Conservation (phyloP, 2,329 filamentous ascomycete species). For the Phaeosphaeriaceae sp. region DNA sequence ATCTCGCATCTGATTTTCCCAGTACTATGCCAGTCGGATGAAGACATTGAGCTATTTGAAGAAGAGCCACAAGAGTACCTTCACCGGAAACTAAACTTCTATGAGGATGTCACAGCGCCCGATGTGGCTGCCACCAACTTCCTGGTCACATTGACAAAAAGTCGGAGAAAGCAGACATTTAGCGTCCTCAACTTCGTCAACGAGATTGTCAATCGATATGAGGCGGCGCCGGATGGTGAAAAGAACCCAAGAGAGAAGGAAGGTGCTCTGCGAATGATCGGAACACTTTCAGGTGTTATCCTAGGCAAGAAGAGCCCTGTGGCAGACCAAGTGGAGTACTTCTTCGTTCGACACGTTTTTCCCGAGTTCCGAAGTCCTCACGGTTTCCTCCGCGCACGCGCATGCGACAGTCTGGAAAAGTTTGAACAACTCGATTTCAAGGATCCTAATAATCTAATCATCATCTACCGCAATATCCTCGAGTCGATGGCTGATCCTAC, state of each 20-base stretch:
- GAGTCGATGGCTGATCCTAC: conserved; percentile 96
- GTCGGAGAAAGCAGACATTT: conserved; percentile 93
- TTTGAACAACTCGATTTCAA: conserved; percentile 98
- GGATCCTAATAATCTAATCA: conserved; percentile 91
- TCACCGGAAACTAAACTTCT: conserved; percentile 96
- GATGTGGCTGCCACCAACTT: conserved; percentile 98
- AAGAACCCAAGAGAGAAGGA: conserved; percentile 97
- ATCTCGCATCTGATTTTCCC: conserved; percentile 96
- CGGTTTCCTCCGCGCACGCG: conserved; percentile 90
- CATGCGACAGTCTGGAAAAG: conserved; percentile 97
- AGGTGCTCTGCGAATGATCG: conserved; percentile 95
- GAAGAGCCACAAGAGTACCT: conserved; percentile 96
- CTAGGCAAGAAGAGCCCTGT: conserved; percentile 98
- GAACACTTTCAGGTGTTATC: conserved; percentile 90
- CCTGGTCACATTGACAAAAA: conserved; percentile 91
- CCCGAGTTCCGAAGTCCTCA: conserved; percentile 93
- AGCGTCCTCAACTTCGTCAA: conserved; percentile 95
- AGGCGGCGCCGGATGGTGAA: conserved; percentile 79
- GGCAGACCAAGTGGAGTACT: conserved; percentile 96
- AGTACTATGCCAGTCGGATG: conserved; percentile 87
- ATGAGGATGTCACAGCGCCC: conserved; percentile 93
- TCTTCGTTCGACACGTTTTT: conserved; percentile 97
- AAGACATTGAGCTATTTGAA: conserved; percentile 92
- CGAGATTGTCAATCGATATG: conserved; percentile 90
- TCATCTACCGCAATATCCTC: conserved; percentile 95